phyloP scores from a whole-genome alignment of 2,329 filamentous ascomycete species.

The Colletotrichum gloeosporioides region DNA sequence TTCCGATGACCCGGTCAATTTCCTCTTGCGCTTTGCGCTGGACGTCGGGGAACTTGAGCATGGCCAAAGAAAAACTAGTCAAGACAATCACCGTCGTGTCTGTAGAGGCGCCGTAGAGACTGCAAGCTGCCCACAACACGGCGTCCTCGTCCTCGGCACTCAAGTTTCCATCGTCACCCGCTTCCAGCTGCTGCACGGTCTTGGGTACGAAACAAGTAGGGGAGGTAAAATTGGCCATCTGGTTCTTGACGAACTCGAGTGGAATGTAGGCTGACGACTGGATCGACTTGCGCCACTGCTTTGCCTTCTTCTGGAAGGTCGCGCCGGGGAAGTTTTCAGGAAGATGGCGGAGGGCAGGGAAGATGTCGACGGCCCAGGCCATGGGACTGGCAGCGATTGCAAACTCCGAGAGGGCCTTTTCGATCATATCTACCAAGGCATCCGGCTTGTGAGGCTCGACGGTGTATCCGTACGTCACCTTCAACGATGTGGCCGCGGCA shows the following conservation, averaged over 20 bases:
- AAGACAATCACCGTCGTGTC: conserved; percentile 32
- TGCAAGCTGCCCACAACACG: conserved; percentile 28
- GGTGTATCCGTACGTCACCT: conserved; percentile 25
- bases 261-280: conserved; percentile 27
- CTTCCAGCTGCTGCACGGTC: conserved; percentile 24
- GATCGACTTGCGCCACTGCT: conserved; percentile 27
- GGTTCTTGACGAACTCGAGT: conserved; percentile 32
- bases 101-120: conserved; percentile 33
- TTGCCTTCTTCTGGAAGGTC: conserved; percentile 33
- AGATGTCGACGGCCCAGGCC: conserved; percentile 37
- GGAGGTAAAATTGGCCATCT: conserved; percentile 26
- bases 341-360: conserved; percentile 34
- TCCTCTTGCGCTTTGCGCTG: conserved; percentile 29
- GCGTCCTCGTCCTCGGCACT: conserved; percentile 26
- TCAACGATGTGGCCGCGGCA: not conserved
- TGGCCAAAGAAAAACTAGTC: conserved; percentile 26
- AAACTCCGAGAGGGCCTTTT: conserved; percentile 33
- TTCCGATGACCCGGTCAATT: conserved; percentile 31
- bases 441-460: conserved; percentile 33
- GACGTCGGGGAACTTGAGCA: conserved; percentile 27
- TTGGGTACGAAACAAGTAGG: conserved; percentile 31
- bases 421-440: conserved; percentile 32
- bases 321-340: conserved; percentile 34
- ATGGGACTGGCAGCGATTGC: conserved; percentile 31
- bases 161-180: not conserved